A percentile compares a stretch with the other conserved stretches of the same genome.
phyloP scores from a whole-genome alignment of 2,329 filamentous ascomycete genomes.

The Exophiala mesophila region DNA sequence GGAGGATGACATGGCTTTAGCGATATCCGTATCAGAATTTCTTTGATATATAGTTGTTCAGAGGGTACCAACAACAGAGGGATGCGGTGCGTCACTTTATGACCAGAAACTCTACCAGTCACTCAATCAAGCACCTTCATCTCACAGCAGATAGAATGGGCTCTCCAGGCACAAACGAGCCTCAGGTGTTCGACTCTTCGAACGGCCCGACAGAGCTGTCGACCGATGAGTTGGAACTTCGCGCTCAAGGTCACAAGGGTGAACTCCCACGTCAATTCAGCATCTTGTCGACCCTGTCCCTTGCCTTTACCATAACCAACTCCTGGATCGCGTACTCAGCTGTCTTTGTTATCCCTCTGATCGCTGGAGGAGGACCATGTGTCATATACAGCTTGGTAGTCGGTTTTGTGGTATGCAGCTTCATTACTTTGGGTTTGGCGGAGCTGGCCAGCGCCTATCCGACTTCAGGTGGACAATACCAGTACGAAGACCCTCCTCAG shows the following conservation, averaged over 20 bases:
- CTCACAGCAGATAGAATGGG: too few relatives aligned
- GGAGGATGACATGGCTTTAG: too few relatives aligned
- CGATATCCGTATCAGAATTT: too few relatives aligned
- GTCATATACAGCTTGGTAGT: slow-evolving; percentile 27
- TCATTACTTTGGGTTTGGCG: slow-evolving; percentile 27
- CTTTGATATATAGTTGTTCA: too few relatives aligned
- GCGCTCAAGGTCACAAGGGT: slow-evolving; percentile 16
- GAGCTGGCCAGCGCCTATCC: slow-evolving; percentile 29
- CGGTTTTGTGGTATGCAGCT: slow-evolving; percentile 23
- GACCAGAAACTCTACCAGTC: too few relatives aligned
- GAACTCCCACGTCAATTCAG: slow-evolving; percentile 25
- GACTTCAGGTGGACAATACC: slow-evolving; percentile 29
- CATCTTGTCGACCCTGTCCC: slow-evolving; percentile 25
- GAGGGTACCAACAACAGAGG: too few relatives aligned
- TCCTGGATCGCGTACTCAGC: slow-evolving; percentile 32
- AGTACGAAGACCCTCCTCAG: slow-evolving; percentile 13
- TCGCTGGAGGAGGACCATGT: slow-evolving; percentile 27
- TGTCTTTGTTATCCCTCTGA: slow-evolving; percentile 23
- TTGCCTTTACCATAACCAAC: slow-evolving; percentile 32
- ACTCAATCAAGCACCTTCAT: too few relatives aligned
- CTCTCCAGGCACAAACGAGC: too few relatives aligned
- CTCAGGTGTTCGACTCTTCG: too few relatives aligned
- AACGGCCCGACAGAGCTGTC: background rate
- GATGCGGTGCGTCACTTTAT: too few relatives aligned
- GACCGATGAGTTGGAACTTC: slow-evolving; percentile 7